Evolutionary conservation across 164 flowering plant genomes (phyloP), one percentile per base, ranked within the genome.

Genomic region (Malania oleifera): DNA sequence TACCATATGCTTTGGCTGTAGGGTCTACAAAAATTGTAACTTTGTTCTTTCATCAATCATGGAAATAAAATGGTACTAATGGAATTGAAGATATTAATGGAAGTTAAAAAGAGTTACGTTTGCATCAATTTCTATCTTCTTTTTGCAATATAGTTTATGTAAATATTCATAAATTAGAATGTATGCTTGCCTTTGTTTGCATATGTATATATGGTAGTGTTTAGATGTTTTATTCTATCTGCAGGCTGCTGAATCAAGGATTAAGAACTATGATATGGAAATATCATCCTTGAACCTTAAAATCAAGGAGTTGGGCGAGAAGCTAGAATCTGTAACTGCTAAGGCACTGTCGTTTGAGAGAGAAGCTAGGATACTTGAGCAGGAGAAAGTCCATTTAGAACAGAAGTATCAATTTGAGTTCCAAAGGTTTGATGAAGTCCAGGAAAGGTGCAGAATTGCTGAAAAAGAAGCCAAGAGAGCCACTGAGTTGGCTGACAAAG

Each of bases 171-270:
- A n/a, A 17, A 17, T 8, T 17, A 15, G 15, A 2, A n/a, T 43
- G 20, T 43, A 18, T 8, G 2, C 2, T 43, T 15, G 46, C 11
- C 2, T 43, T 11, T 43, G 15, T 43, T 17, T 2, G 1, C 24
- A 52, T 35, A 2, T 34, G 52, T 27, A 1, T 31, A 27, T 25
- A 17, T 47, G 22, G 40, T 26, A 29, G 38, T 46, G 7, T 8
- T 43, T 39, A 5, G 5, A 8, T 41, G 27, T 49, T 5, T 3
- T 64, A 19, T 59, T 24, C 43, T 51, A 23, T 55, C 59, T 61
- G 53, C 84, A 95, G 99, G 91, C 88, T 69, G 93, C 87, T 24
- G 86, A 82, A 65, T 84, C 96, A 24, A 91, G 82, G 69, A 39
- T 87, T 28, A 75, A 67, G 73, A 95, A 71, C 69, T 87, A 78